Evolutionary conservation across 805 yeast species (phyloP).

Genomic region (Candida endomychidarum): DNA sequence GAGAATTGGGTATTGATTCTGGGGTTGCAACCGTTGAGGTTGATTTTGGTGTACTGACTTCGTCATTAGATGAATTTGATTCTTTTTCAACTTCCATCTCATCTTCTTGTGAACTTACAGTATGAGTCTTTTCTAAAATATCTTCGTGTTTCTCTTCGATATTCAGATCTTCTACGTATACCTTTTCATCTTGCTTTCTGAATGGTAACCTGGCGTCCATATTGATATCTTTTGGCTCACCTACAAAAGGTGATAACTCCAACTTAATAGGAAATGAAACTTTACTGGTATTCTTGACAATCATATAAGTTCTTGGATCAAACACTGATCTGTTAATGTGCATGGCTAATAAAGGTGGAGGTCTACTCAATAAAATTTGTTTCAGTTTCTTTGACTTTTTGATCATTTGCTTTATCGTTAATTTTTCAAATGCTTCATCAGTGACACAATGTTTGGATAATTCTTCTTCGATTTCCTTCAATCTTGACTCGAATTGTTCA

Average conservation of each 20-base stretch:
- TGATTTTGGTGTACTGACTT: conserved; percentile 8
- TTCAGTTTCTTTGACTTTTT: conserved; percentile 79
- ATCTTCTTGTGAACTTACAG: not conserved
- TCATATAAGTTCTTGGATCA: conserved; percentile 80
- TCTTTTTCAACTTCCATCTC: conserved; percentile 7
- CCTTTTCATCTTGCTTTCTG: conserved; percentile 54
- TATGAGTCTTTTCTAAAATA: no score
- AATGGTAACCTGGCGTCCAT: conserved; percentile 78
- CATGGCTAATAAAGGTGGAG: conserved; percentile 78
- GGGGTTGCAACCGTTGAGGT: conserved; percentile 15
- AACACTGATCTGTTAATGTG: conserved; percentile 94
- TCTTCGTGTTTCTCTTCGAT: conserved; percentile 1
- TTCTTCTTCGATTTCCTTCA: conserved; percentile 41
- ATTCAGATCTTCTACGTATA: not conserved
- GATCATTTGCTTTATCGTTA: conserved; percentile 73
- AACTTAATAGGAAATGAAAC: conserved; percentile 74
- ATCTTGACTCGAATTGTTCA: conserved; percentile 29
- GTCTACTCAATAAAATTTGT: conserved; percentile 75
- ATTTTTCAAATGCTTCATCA: conserved; percentile 72
- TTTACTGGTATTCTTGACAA: conserved; percentile 78
- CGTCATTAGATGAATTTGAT: conserved; percentile 15
- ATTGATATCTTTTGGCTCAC: conserved; percentile 67
- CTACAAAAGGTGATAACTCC: conserved; percentile 68
- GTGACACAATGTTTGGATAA: conserved; percentile 67
- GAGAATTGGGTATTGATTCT: conserved; percentile 8